Evolutionary conservation across 805 yeast species (phyloP).

Genomic region (Schizosaccharomyces octosporus): DNA sequence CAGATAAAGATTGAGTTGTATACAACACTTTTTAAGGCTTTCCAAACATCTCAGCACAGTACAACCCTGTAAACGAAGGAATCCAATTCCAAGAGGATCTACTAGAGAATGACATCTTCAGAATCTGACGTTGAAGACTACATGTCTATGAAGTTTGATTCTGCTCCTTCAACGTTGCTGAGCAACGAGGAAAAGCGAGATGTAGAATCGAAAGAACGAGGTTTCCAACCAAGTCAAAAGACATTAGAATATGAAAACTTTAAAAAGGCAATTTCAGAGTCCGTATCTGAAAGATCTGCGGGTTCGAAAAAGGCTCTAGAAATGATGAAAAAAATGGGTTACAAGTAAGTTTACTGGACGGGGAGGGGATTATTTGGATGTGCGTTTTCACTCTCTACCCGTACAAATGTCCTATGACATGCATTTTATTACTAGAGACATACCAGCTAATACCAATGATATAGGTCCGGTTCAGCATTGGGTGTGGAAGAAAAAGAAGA

Average conservation of each 20-base stretch:
- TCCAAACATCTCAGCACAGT: no score
- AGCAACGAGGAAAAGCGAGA: neutral
- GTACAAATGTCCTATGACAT: no score
- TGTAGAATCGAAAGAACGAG: neutral
- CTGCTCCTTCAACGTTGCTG: neutral
- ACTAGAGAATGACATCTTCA: neutral
- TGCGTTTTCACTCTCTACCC: no score
- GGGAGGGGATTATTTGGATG: neutral
- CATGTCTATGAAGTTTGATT: neutral
- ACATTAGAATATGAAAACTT: neutral
- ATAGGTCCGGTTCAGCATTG: neutral
- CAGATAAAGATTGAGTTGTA: no score
- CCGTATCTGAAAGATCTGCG: neutral
- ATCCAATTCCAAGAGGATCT: no score
- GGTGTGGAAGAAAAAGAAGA: neutral
- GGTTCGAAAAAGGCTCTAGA: neutral
- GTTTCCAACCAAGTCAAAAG: neutral
- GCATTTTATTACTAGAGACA: no score
- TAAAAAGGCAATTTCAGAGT: neutral
- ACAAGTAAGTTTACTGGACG: neutral
- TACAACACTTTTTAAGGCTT: no score
- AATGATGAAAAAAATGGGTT: neutral
- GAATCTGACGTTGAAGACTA: neutral
- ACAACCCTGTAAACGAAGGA: no score
- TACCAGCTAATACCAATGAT: neutral